Conservation (phyloP, 345 rosid genomes). For the Carallia pectinifolia region DNA sequence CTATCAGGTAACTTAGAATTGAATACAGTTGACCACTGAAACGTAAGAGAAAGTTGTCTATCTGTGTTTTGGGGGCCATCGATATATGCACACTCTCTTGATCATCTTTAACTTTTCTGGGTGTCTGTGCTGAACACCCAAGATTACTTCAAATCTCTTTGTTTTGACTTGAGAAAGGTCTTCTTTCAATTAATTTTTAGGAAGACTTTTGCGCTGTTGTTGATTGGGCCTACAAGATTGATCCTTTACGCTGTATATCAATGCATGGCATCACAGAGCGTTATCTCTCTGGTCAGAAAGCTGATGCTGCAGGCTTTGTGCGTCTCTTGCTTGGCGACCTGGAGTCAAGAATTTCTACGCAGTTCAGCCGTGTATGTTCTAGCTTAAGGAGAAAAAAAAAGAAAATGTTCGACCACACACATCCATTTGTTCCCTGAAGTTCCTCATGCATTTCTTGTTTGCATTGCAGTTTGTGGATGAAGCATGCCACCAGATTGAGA, state of each 20-base stretch:
- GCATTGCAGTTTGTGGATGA: constrained; percentile 86
- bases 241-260: constrained; percentile 96
- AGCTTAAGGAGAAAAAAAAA: constrained; percentile 11
- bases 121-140: neutral
- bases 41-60: too few relatives aligned
- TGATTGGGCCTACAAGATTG: constrained; percentile 99
- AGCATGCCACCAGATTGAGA: constrained; percentile 97
- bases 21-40: too few relatives aligned
- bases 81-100: too few relatives aligned
- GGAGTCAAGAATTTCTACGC: constrained; percentile 90
- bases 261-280: constrained; percentile 98
- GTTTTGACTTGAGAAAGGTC: constrained; percentile 13
- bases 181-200: constrained; percentile 43
- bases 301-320: constrained; percentile 99
- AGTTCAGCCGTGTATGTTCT: constrained; percentile 75
- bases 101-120: neutral
- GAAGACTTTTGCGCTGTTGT: constrained; percentile 98
- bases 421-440: constrained; percentile 15
- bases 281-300: constrained; percentile 97
- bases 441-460: constrained; percentile 20
- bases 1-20: too few relatives aligned
- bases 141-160: constrained; percentile 4
- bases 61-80: too few relatives aligned
- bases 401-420: neutral
- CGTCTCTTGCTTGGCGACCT: constrained; percentile 94